Percentiles rank a stretch among this genome's conserved stretches.
These are phyloP conservation scores for Eleusine indica DNA, from an alignment of 176 grass and related monocot genomes.

Conservation along the genomic window DNA sequence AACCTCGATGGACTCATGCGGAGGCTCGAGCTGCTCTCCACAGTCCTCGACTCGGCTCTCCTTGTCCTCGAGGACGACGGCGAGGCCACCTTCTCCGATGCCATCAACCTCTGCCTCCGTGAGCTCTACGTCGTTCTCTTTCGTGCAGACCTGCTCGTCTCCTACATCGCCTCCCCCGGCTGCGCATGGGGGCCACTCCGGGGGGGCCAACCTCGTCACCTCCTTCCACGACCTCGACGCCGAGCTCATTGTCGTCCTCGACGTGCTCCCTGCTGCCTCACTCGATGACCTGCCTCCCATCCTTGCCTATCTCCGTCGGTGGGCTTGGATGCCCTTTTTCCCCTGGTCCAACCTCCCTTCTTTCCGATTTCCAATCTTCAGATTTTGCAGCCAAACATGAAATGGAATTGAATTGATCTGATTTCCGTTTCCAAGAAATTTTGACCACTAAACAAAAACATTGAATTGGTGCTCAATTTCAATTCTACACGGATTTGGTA, in stretches of 20 bases:
- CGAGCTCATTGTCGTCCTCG: constrained; percentile 78
- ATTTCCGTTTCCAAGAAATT: too few species aligned
- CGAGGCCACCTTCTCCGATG: constrained; percentile 39
- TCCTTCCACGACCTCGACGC: constrained; percentile 83
- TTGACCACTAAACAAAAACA: too few species aligned
- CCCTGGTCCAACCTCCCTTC: too few species aligned
- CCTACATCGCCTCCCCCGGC: constrained; percentile 71
- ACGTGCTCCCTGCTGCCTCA: constrained; percentile 66
- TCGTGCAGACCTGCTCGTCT: constrained; percentile 78
- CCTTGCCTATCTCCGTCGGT: too few species aligned
- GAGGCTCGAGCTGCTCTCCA: constrained; percentile 43
- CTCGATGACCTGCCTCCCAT: too few species aligned
- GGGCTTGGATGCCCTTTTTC: too few species aligned
- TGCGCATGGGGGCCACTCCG: constrained; percentile 69
- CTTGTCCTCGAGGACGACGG: constrained; percentile 26
- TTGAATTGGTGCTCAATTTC: too few species aligned
- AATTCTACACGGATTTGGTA: too few species aligned
- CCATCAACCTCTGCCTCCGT: constrained; percentile 78
- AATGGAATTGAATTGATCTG: too few species aligned
- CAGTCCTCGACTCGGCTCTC: constrained; percentile 63
- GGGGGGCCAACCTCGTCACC: constrained; percentile 51
- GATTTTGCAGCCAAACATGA: too few species aligned
- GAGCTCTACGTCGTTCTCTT: constrained; percentile 96
- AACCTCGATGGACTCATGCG: constrained; percentile 51
- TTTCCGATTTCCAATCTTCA: too few species aligned